Percentiles rank a stretch among this genome's conserved stretches.
Conservation (phyloP, 208 protist genomes). For the Crithidia fasciculata region DNA sequence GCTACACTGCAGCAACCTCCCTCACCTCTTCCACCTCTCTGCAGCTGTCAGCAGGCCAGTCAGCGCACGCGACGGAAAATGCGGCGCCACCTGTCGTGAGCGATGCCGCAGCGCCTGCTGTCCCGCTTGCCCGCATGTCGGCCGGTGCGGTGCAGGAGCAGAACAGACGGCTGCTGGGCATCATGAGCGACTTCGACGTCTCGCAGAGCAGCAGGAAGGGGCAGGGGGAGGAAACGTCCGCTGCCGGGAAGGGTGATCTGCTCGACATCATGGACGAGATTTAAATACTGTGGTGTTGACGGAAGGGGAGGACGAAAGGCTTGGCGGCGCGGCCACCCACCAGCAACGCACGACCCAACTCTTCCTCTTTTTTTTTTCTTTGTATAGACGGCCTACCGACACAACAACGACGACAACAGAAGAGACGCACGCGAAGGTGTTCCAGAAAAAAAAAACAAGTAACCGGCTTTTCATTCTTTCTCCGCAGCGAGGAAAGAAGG, state of each 20-base stretch:
- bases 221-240: too few relatives aligned
- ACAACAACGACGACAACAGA: too few relatives aligned
- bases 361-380: slow-evolving; percentile 20
- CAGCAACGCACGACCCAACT: background rate
- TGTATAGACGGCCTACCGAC: background rate
- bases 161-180: slow-evolving; percentile 63
- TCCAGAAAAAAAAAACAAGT: too few relatives aligned
- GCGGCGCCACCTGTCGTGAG: background rate
- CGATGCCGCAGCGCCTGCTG: background rate
- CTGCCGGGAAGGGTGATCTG: slow-evolving; percentile 38
- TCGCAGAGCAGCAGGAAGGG: background rate
- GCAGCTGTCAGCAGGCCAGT: background rate
- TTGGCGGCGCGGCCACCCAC: too few relatives aligned
- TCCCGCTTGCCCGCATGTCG: slow-evolving; percentile 43
- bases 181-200: slow-evolving; percentile 48
- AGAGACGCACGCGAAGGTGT: too few relatives aligned
- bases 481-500: background rate
- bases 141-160: slow-evolving; percentile 41
- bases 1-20: background rate
- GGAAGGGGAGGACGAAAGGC: background rate
- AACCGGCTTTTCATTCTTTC: slow-evolving; percentile 27
- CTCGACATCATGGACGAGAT: slow-evolving; percentile 90
- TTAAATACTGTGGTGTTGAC: slow-evolving; percentile 15
- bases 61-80: background rate
- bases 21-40: background rate